phyloP scores from a whole-genome alignment of 73 alveolate genomes.

The Paramecium tetraurelia region DNA sequence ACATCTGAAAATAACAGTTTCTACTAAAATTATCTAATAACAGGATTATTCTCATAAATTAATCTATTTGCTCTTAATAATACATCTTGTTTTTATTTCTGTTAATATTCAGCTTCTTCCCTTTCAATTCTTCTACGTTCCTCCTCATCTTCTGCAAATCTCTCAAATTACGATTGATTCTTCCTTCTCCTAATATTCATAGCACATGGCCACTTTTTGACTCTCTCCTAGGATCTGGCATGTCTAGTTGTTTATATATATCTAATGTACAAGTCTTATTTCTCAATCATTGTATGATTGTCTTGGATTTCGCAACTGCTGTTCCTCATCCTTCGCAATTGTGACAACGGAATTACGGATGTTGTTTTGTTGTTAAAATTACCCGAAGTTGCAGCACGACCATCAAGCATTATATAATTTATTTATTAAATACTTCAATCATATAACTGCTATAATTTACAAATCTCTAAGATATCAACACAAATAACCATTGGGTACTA shows the following conservation, averaged over 20 bases:
- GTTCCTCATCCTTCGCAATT: neutral
- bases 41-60: constrained; percentile 82
- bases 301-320: neutral
- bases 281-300: neutral
- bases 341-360: neutral
- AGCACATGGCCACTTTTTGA: constrained; percentile 82
- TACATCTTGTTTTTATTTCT: constrained; percentile 72
- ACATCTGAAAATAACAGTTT: constrained; percentile 84
- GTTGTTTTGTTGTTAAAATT: neutral
- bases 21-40: constrained; percentile 85
- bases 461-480: neutral
- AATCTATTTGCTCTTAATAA: constrained; percentile 83
- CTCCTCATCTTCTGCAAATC: constrained; percentile 86
- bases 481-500: neutral
- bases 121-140: constrained; percentile 80
- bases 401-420: neutral
- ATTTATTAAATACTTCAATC: neutral
- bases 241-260: neutral
- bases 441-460: neutral
- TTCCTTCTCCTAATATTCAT: constrained; percentile 78
- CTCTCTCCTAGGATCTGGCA: constrained; percentile 76
- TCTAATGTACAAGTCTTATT: neutral
- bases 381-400: neutral
- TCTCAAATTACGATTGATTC: constrained; percentile 79
- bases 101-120: constrained; percentile 79